Conservation (phyloP, 2,329 filamentous ascomycete species). For the Cercospora janseana region DNA sequence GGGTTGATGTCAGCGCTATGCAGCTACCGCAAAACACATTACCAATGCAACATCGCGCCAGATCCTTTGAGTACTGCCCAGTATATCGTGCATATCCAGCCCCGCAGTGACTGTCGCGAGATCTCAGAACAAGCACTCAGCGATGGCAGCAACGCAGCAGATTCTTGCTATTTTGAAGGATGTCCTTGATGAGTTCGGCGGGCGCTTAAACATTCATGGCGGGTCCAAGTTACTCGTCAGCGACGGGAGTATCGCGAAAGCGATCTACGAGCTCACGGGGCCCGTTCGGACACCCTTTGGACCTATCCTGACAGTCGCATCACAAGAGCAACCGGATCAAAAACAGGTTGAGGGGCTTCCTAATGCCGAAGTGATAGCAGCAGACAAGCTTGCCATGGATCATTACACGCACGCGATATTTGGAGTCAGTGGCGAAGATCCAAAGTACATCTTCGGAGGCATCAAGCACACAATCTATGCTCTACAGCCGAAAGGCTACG, state of each 20-base stretch:
- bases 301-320: constrained; percentile 28
- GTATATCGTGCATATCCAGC: too few species aligned
- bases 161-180: constrained; percentile 22
- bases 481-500: constrained; percentile 31
- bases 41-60: neutral
- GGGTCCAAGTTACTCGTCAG: constrained; percentile 27
- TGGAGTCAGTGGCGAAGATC: constrained; percentile 27
- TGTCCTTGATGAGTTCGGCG: constrained; percentile 24
- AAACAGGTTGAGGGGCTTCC: constrained; percentile 15
- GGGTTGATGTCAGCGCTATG: constrained; percentile 9
- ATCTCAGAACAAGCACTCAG: neutral
- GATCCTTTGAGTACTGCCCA: too few species aligned
- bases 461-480: constrained; percentile 31
- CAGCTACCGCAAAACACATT: too few species aligned
- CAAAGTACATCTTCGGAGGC: constrained; percentile 28
- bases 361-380: constrained; percentile 20
- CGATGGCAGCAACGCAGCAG: constrained; percentile 10
- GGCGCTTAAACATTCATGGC: constrained; percentile 26
- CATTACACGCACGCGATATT: constrained; percentile 32
- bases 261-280: constrained; percentile 24
- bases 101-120: too few species aligned
- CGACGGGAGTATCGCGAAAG: constrained; percentile 25
- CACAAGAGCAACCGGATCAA: constrained; percentile 18
- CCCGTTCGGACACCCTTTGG: constrained; percentile 30
- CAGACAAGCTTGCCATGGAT: constrained; percentile 29